phyloP scores from a whole-genome alignment of 805 yeast genomes.

The Danielia oregonensis region DNA sequence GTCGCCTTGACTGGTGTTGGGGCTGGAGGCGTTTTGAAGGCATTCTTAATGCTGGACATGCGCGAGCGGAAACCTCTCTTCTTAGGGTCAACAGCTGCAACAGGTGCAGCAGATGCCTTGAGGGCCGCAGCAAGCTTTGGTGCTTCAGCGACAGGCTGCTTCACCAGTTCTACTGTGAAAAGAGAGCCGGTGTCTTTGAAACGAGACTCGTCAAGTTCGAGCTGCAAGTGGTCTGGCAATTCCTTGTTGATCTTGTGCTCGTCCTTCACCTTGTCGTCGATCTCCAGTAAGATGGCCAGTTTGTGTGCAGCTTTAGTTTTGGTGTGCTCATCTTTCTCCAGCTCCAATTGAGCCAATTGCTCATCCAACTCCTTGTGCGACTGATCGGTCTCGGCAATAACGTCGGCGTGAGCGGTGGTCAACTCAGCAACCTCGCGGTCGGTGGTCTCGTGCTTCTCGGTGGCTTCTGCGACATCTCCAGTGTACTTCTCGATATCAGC shows the following conservation, averaged over 20 bases:
- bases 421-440: conserved; percentile 37
- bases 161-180: conserved; percentile 27
- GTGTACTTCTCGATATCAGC: conserved; percentile 31
- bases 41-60: conserved; percentile 8
- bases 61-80: conserved; percentile 16
- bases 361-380: conserved; percentile 36
- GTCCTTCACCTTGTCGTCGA: conserved; percentile 39
- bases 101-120: too few species aligned
- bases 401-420: conserved; percentile 21
- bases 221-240: conserved; percentile 51
- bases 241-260: conserved; percentile 46
- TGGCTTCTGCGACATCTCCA: conserved; percentile 28
- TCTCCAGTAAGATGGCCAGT: conserved; percentile 26
- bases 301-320: conserved; percentile 34
- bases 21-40: conserved; percentile 7
- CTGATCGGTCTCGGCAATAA: conserved; percentile 24
- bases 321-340: conserved; percentile 34
- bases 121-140: too few species aligned
- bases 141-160: conserved; percentile 2
- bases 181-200: conserved; percentile 38
- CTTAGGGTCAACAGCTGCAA: conserved; percentile 3
- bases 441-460: conserved; percentile 37
- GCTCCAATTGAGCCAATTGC: conserved; percentile 39
- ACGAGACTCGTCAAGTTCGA: conserved; percentile 30
- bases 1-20: conserved; percentile 5